Evolutionary conservation across 768 basidiomycete species (phyloP), one percentile per base, ranked within the genome.

Genomic region (Xanthoconium stramineum): DNA sequence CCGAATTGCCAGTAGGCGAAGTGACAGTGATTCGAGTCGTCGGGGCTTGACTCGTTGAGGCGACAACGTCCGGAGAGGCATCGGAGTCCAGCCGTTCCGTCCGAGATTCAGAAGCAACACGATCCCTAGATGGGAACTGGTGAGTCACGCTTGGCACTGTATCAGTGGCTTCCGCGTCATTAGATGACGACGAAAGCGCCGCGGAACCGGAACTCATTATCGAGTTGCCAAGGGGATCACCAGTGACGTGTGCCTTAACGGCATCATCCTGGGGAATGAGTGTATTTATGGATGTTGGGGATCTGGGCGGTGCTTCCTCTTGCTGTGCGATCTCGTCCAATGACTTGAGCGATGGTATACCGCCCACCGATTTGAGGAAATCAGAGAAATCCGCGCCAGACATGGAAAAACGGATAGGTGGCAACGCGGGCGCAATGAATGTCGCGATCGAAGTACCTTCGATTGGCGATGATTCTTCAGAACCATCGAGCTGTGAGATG

Each of bases 361-460:
- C 81, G 37, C 80, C 81, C 7, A 84, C 81, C 33, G 82, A 81
- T 61, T 72, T 82, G 49, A 90, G 78, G 17, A 90, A 71, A 56
- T 89, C 88, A 0, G 85, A 83, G 65, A 98, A 94, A 68, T 96
- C 94, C 0, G 83, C 76, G 45, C 85, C 81, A 56, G 84, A 88
- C 74, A 96, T 80, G 15, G 94, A 95, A 69, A 96, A 88, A n/a
- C 91, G 84, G 65, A 96, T 94, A 0, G 91, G 91, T 3, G 93
- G 93, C 30, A 94, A 76, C 4, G 91, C 89, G 38, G 94, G 93
- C 0, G 91, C 89, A 47, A 92, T 90, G 68, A 88, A 89, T 19
- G 91, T 91, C 7, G 88, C 77, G 63, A 81, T 81, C 9, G 86
- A 85, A 12, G 80, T 83, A 42, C 78, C 81, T 66, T 89, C 83